A percentile compares a stretch with the other conserved stretches of the same genome.
These are phyloP conservation scores for Fistulifera pelliculosa DNA, from an alignment of 108 stramenopile species.

Conservation along the genomic window DNA sequence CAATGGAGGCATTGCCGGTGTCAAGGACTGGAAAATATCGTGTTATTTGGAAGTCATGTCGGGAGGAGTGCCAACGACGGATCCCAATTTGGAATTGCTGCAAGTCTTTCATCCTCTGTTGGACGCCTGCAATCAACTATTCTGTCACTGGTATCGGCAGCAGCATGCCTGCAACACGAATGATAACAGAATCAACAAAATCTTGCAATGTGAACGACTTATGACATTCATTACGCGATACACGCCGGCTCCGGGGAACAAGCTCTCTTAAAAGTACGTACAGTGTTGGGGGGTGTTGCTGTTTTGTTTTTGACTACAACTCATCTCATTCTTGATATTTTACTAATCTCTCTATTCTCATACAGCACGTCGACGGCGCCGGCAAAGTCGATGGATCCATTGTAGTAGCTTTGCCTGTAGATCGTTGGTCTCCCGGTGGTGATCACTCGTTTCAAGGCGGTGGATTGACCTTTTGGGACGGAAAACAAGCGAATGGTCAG, in stretches of 20 bases:
- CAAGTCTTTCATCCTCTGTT: slow-evolving; percentile 51
- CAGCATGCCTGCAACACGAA: slow-evolving; percentile 67
- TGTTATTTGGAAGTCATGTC: slow-evolving; percentile 88
- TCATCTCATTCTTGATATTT: not conserved
- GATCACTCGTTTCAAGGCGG: slow-evolving; percentile 66
- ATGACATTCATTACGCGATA: slow-evolving; percentile 90
- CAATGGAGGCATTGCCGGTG: slow-evolving; percentile 78
- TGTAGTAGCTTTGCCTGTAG: slow-evolving; percentile 80
- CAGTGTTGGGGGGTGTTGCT: not conserved
- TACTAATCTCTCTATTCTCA: not conserved
- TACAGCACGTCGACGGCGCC: slow-evolving; percentile 79
- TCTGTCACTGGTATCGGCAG: slow-evolving; percentile 73
- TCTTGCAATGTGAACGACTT: slow-evolving; percentile 42
- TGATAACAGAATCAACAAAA: slow-evolving; percentile 9
- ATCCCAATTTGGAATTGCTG: slow-evolving; percentile 46
- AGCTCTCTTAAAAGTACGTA: slow-evolving; percentile 52
- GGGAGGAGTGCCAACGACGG: slow-evolving; percentile 66
- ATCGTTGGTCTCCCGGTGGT: slow-evolving; percentile 67
- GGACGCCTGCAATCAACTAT: slow-evolving; percentile 61
- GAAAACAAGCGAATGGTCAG: slow-evolving; percentile 19
- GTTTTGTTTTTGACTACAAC: not conserved
- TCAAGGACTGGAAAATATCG: slow-evolving; percentile 85
- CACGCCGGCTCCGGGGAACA: slow-evolving; percentile 82
- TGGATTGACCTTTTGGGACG: slow-evolving; percentile 87
- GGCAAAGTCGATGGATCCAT: slow-evolving; percentile 83